Percentiles rank a stretch among this genome's conserved stretches.
Conservation (phyloP, 1,284 basidiomycete genomes). For the Trametes polyzona region DNA sequence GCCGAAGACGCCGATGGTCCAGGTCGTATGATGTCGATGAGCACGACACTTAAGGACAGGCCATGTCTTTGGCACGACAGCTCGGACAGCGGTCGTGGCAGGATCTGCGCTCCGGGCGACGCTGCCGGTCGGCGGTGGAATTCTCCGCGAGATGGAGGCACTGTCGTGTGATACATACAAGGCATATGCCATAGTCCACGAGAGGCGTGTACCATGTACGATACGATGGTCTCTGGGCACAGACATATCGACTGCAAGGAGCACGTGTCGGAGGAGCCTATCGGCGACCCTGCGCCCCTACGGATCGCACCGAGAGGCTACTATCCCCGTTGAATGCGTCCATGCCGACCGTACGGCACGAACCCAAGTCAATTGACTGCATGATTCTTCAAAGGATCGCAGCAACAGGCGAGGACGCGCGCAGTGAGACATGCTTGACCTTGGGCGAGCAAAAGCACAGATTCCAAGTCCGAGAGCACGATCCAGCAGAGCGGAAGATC, state of each 20-base stretch:
- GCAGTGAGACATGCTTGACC: too few species aligned
- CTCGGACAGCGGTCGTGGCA: background rate
- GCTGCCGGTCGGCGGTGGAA: background rate
- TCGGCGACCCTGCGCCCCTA: background rate
- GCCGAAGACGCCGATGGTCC: slow-evolving; percentile 13
- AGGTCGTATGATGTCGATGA: slow-evolving; percentile 9
- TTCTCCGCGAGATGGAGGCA: too few species aligned
- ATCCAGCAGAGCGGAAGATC: too few species aligned
- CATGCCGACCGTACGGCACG: background rate
- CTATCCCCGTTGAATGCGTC: background rate
- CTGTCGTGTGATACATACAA: too few species aligned
- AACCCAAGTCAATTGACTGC: background rate
- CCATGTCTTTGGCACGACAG: background rate
- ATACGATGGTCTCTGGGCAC: background rate
- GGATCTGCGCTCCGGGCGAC: background rate
- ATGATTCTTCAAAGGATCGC: too few species aligned
- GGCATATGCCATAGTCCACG: too few species aligned
- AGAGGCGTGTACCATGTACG: too few species aligned
- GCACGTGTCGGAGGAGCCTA: background rate
- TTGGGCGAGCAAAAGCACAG: background rate
- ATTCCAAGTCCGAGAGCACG: too few species aligned
- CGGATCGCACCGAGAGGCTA: background rate
- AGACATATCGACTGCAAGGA: background rate
- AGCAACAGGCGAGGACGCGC: too few species aligned
- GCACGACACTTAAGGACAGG: too few species aligned